A percentile compares a stretch with the other conserved stretches of the same genome.
These are phyloP conservation scores for Ascodesmis nigricans DNA, from an alignment of 495 filamentous ascomycete species.

Conservation along the genomic window DNA sequence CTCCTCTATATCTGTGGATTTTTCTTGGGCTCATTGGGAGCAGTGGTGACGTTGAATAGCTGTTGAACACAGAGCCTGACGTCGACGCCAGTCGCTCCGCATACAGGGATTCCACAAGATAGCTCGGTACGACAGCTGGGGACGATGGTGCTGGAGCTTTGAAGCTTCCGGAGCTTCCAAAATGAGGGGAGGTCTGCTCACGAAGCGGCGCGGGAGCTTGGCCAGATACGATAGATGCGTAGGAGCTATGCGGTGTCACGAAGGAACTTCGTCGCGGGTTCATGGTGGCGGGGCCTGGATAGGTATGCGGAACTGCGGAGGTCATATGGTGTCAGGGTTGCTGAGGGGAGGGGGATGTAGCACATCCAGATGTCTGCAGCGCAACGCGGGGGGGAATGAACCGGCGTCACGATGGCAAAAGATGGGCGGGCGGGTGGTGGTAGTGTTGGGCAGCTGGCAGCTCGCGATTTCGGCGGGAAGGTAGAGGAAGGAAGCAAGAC, in stretches of 20 bases:
- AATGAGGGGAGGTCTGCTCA: too few species aligned
- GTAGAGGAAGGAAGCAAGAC: too few species aligned
- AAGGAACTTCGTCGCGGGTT: constrained; percentile 22
- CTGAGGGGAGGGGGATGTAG: too few species aligned
- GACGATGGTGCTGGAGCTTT: constrained; percentile 12
- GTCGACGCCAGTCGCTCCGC: constrained; percentile 17
- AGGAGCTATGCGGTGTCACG: constrained; percentile 30
- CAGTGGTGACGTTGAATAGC: constrained; percentile 34
- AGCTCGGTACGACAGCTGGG: constrained; percentile 18
- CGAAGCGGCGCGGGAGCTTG: too few species aligned
- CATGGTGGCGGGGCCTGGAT: constrained; percentile 12
- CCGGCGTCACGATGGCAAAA: too few species aligned
- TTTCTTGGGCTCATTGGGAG: constrained; percentile 27
- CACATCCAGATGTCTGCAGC: too few species aligned
- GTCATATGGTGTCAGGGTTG: constrained; percentile 9
- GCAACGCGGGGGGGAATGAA: too few species aligned
- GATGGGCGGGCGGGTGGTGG: too few species aligned
- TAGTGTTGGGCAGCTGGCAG: too few species aligned
- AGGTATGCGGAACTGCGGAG: constrained; percentile 18
- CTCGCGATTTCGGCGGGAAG: too few species aligned
- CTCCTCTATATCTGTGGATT: constrained; percentile 52
- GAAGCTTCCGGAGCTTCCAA: too few species aligned
- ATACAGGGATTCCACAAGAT: constrained; percentile 19
- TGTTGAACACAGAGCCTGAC: constrained; percentile 20
- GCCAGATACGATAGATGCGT: constrained; percentile 64